A percentile compares a stretch with the other conserved stretches of the same genome.
Evolutionary conservation across 331 rosid genomes (phyloP).

Genomic region (Phaseolus coccineus): DNA sequence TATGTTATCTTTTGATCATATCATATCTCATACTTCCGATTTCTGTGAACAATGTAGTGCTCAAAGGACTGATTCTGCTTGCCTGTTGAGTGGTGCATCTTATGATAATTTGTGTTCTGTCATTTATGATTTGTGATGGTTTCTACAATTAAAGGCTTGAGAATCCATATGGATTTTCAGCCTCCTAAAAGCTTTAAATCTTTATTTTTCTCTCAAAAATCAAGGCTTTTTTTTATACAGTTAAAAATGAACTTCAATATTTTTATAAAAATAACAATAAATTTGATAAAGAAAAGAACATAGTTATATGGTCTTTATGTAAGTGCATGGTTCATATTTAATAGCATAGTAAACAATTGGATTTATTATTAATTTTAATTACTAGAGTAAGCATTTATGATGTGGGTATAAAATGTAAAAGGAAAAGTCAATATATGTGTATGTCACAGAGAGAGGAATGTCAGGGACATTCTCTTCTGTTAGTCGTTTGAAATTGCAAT

Average conservation of each 20-base stretch:
- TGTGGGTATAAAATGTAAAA: neutral
- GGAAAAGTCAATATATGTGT: neutral
- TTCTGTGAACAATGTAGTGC: slow-evolving; percentile 16
- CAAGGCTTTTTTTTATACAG: neutral
- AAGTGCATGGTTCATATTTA: neutral
- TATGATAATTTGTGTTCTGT: slow-evolving; percentile 19
- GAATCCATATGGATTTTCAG: slow-evolving; percentile 23
- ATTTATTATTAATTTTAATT: no score
- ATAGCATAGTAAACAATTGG: neutral
- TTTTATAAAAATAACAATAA: neutral
- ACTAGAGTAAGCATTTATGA: no score
- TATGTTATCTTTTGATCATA: slow-evolving; percentile 8
- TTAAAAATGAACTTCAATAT: neutral
- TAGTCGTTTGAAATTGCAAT: no score
- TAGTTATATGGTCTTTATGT: neutral
- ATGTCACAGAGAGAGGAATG: no score
- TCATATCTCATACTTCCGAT: slow-evolving; percentile 19
- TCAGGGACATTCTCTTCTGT: no score
- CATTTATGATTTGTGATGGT: neutral
- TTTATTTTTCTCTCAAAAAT: neutral
- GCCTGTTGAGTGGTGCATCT: neutral
- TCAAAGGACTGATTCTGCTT: slow-evolving; percentile 14
- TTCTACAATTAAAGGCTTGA: neutral
- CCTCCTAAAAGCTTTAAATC: slow-evolving; percentile 9
- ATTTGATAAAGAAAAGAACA: slow-evolving; percentile 8